phyloP scores from a whole-genome alignment of 1,284 basidiomycete species.

The Takashimella tepidaria region DNA sequence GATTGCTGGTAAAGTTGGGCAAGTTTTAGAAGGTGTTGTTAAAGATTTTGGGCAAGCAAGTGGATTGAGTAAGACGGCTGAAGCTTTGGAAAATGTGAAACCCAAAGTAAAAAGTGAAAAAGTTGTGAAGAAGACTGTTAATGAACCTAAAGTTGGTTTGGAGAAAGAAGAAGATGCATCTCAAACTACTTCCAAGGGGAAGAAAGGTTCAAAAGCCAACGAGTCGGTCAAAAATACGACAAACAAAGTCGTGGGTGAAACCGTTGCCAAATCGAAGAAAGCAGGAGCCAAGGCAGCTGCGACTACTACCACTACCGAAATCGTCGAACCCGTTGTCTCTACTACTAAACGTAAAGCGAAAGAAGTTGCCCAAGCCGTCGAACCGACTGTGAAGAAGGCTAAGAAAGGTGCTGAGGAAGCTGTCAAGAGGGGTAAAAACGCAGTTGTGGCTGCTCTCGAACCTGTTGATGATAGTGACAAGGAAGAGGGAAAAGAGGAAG shows the following conservation, averaged over 20 bases:
- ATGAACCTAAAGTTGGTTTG: slow-evolving; percentile 4
- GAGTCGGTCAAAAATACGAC: slow-evolving; percentile 15
- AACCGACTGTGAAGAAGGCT: slow-evolving; percentile 1
- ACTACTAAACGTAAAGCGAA: not conserved
- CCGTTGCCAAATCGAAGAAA: not conserved
- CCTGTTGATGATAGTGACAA: slow-evolving; percentile 21
- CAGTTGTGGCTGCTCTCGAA: slow-evolving; percentile 19
- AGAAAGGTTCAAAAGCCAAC: slow-evolving; percentile 12
- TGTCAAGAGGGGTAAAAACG: slow-evolving; percentile 22
- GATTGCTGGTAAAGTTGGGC: slow-evolving; percentile 24
- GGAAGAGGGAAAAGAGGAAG: slow-evolving; percentile 20
- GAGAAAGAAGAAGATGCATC: slow-evolving; percentile 3
- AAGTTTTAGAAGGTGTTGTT: slow-evolving; percentile 9
- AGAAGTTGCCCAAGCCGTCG: not conserved
- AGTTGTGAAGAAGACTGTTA: slow-evolving; percentile 8
- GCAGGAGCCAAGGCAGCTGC: not conserved
- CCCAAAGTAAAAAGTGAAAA: slow-evolving; percentile 12
- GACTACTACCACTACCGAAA: slow-evolving; percentile 11
- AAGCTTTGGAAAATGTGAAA: slow-evolving; percentile 7
- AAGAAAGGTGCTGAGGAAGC: slow-evolving; percentile 4
- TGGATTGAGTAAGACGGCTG: slow-evolving; percentile 5
- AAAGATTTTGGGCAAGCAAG: slow-evolving; percentile 13
- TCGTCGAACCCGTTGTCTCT: not conserved
- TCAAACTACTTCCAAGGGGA: slow-evolving; percentile 6
- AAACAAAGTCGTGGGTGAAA: slow-evolving; percentile 5